Evolutionary conservation across 1,284 basidiomycete genomes (phyloP).

Genomic region (Leccinum griseonigrum): DNA sequence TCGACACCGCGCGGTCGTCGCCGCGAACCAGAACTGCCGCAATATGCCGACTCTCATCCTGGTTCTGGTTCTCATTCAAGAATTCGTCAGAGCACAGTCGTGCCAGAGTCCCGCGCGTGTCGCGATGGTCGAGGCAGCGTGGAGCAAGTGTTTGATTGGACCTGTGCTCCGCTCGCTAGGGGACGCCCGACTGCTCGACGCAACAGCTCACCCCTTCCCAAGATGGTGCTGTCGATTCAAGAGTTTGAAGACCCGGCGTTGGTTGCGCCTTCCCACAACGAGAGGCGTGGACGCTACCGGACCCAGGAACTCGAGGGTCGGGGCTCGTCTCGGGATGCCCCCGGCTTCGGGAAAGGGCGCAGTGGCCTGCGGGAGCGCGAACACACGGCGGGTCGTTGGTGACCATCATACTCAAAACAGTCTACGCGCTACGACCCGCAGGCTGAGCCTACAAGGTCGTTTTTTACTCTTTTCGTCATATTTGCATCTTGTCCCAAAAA

Average conservation of each 20-base stretch:
- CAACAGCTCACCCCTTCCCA: conserved; percentile 51
- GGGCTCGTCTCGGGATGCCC: conserved; percentile 40
- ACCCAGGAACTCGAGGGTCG: conserved; percentile 46
- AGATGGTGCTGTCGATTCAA: conserved; percentile 37
- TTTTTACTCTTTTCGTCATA: conserved; percentile 13
- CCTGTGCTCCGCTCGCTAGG: conserved; percentile 36
- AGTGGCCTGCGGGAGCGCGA: conserved; percentile 56
- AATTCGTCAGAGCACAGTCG: conserved; percentile 18
- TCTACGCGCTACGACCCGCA: conserved; percentile 12
- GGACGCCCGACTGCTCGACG: conserved; percentile 47
- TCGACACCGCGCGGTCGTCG: conserved; percentile 50
- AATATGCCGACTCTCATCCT: conserved; percentile 35
- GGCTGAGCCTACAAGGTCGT: conserved; percentile 29
- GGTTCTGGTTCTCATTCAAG: conserved; percentile 31
- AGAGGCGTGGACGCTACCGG: conserved; percentile 46
- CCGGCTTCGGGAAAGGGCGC: conserved; percentile 55
- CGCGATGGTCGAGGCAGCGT: conserved; percentile 34
- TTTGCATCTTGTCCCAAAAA: conserved; percentile 24
- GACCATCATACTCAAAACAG: conserved; percentile 17
- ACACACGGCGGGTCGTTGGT: conserved; percentile 36
- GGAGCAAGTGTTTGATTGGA: conserved; percentile 39
- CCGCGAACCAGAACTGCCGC: conserved; percentile 38
- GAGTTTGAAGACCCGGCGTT: conserved; percentile 35
- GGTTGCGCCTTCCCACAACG: conserved; percentile 22
- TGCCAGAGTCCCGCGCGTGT: conserved; percentile 22